Conservation (phyloP, 108 stramenopile genomes). For the Nannochloropsis granulata region DNA sequence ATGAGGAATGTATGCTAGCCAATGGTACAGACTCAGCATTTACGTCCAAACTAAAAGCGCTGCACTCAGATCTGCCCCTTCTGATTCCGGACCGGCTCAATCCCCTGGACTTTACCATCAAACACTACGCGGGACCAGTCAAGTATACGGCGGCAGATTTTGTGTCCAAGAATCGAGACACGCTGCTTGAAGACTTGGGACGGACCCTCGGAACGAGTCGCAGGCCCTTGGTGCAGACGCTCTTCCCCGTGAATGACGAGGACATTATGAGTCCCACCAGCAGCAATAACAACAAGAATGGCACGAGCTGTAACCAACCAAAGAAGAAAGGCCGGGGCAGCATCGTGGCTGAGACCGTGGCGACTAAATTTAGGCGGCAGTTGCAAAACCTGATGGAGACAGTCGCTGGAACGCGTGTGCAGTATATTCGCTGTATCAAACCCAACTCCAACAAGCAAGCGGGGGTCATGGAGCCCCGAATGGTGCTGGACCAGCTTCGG, state of each 20-base stretch:
- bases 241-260: neutral
- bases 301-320: neutral
- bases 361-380: constrained; percentile 45
- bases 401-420: constrained; percentile 57
- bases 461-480: constrained; percentile 31
- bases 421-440: constrained; percentile 43
- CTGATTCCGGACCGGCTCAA: constrained; percentile 2
- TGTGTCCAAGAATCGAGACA: constrained; percentile 69
- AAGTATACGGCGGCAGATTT: constrained; percentile 61
- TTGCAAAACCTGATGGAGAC: constrained; percentile 61
- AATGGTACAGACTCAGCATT: constrained; percentile 38
- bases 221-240: neutral
- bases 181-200: constrained; percentile 52
- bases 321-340: neutral
- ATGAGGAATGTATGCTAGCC: constrained; percentile 48
- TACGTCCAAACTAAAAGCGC: constrained; percentile 32
- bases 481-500: constrained; percentile 64
- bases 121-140: constrained; percentile 26
- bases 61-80: constrained; percentile 11
- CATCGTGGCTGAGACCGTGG: constrained; percentile 2
- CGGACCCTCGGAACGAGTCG: neutral
- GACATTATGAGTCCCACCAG: neutral
- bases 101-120: constrained; percentile 27
- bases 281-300: neutral
- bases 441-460: constrained; percentile 36